These are phyloP conservation scores for Triticum timopheevii DNA, from an alignment of 176 grass and related monocot species.

Conservation along the genomic window DNA sequence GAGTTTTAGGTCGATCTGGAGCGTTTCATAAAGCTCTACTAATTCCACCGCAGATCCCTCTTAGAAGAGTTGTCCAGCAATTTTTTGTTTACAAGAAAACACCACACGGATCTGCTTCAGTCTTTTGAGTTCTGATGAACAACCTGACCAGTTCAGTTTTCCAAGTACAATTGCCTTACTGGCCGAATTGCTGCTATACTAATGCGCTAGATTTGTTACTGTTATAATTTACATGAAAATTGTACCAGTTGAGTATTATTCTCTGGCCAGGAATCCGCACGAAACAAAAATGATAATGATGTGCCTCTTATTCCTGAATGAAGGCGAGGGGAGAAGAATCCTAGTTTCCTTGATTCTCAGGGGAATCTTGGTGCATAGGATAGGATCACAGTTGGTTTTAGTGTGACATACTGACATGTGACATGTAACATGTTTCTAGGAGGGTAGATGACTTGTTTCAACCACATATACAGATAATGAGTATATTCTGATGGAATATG, in stretches of 20 bases:
- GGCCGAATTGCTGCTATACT: neutral
- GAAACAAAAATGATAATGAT: neutral
- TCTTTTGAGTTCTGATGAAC: neutral
- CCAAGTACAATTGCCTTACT: neutral
- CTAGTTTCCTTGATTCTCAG: neutral
- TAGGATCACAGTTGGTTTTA: neutral
- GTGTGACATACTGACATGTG: neutral
- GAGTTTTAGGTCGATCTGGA: neutral
- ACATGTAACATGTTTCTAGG: neutral
- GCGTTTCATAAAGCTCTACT: neutral
- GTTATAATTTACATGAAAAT: neutral
- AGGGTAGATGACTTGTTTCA: neutral
- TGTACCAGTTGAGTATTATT: neutral
- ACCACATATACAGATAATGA: neutral
- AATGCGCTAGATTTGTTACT: neutral
- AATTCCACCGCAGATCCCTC: neutral
- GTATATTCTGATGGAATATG: conserved; percentile 32
- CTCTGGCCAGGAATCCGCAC: neutral
- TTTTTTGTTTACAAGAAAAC: neutral
- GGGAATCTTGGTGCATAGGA: neutral
- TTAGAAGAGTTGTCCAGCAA: neutral
- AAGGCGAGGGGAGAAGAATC: neutral
- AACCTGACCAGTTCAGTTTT: neutral
- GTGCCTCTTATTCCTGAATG: neutral
- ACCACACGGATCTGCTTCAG: neutral